phyloP scores from a whole-genome alignment of 257 asterid genomes.

The Solanum virginianum region DNA sequence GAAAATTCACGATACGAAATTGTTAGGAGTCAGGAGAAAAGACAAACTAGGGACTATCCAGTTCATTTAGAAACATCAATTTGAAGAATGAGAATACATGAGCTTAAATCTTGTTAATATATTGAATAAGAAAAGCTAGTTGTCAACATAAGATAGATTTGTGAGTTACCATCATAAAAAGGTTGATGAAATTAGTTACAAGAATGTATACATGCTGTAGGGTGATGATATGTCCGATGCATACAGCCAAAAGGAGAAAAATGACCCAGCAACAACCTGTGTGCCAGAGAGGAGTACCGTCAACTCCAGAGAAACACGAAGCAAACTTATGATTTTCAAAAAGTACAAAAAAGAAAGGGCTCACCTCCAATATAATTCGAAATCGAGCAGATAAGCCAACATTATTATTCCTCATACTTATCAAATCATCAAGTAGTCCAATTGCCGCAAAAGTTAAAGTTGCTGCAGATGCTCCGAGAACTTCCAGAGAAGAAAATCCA shows the following conservation, averaged over 20 bases:
- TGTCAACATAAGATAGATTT: conserved; percentile 23
- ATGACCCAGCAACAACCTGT: conserved; percentile 64
- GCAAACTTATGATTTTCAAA: not conserved
- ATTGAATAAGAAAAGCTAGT: not conserved
- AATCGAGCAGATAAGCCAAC: conserved; percentile 44
- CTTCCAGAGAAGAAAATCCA: conserved; percentile 64
- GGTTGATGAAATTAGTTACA: conserved; percentile 56
- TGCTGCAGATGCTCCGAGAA: conserved; percentile 55
- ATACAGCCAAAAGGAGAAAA: conserved; percentile 72
- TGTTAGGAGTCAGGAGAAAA: not conserved
- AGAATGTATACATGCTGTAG: conserved; percentile 47
- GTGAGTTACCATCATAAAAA: conserved; percentile 61
- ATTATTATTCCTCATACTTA: conserved; percentile 26
- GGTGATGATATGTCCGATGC: conserved; percentile 46
- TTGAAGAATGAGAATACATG: not conserved
- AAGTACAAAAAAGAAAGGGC: not conserved
- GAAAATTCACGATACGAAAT: not conserved
- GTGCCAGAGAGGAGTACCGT: conserved; percentile 13
- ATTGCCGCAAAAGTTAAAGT: conserved; percentile 62
- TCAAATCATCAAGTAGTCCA: conserved; percentile 58
- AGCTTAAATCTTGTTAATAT: not conserved
- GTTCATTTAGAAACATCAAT: not conserved
- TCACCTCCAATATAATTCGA: conserved; percentile 64
- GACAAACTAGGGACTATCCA: not conserved
- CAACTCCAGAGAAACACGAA: conserved; percentile 2